Base-by-base conservation (phyloP, 2,329 filamentous ascomycete genomes). In the Corniculantispora saksenae region DNA sequence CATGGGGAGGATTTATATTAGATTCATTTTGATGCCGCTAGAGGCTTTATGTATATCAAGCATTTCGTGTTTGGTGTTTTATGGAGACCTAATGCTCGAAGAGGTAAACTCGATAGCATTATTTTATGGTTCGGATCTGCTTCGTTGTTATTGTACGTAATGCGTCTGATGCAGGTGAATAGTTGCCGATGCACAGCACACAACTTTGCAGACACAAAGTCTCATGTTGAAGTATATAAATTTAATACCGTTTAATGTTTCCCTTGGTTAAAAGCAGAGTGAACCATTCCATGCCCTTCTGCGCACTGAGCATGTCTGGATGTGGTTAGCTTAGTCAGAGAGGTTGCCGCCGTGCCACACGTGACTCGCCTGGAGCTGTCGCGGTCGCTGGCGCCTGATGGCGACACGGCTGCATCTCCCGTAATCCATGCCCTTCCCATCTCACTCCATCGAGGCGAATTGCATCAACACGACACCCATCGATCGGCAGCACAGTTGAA, bases 371-470 rank as follows among this genome's bases (percentile, higher is more conserved):
- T 38, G 43, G 68, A 74, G 77, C 73, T 78, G 79, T 80, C 80
- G 79, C 79, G 79, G 80, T 76, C 76, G 72, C 79, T 80, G 80
- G 74, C 77, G 80, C 80, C 80, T 81, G 73, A 73, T 73, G 67
- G 68, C 67, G 66, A 67, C 69, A 72, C 68, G 21, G 53, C 68
- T 68, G 66, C 70, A 69, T 75, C 74, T 72, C 75, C 73, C 74
- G 72, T 73, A 72, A 76, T 70, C 74, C 67, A 74, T 72, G 70
- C 71, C 50, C 68, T 70, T 70, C 45, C 25, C 66, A 68, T 68
- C 67, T 68, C 67, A 64, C 66, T 63, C 69, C 65, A 63, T 68
- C 70, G 35, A 32, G 65, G 66, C 69, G 70, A 70, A 66, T 56
- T 48, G 60, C 55, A 58, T 69, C 70, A 69, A 66, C 66, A 64